Conservation (phyloP, 2,329 filamentous ascomycete genomes). For the Curvularia lunata region DNA sequence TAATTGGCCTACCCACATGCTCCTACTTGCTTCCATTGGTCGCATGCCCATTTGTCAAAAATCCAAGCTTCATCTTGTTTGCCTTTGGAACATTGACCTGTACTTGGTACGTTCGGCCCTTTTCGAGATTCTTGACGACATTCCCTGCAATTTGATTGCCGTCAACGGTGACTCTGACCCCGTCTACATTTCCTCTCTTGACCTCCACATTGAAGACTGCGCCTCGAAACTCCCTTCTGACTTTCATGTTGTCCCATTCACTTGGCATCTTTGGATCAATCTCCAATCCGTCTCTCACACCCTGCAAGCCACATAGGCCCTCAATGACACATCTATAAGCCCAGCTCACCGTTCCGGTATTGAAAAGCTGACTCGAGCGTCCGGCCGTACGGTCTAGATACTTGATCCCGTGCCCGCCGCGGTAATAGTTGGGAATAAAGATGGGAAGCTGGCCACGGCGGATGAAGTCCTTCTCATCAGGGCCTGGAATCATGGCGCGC, state of each 20-base stretch:
- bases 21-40: neutral
- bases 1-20: neutral
- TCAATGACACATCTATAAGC: constrained; percentile 63
- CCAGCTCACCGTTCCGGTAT: constrained; percentile 65
- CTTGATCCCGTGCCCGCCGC: constrained; percentile 39
- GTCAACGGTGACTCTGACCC: constrained; percentile 52
- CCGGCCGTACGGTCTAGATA: constrained; percentile 55
- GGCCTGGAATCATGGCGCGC: constrained; percentile 62
- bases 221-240: constrained; percentile 58
- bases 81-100: constrained; percentile 47
- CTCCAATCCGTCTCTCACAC: constrained; percentile 56
- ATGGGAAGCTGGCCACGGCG: constrained; percentile 63
- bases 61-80: constrained; percentile 4
- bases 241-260: constrained; percentile 57
- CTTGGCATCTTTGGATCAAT: constrained; percentile 61
- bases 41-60: constrained; percentile 3
- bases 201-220: constrained; percentile 59
- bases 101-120: constrained; percentile 56
- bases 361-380: constrained; percentile 64
- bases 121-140: constrained; percentile 52
- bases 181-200: constrained; percentile 50
- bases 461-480: constrained; percentile 57
- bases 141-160: constrained; percentile 50
- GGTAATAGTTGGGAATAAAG: constrained; percentile 66
- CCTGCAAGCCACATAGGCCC: constrained; percentile 61